Evolutionary conservation across 257 asterid genomes (phyloP).

Genomic region (Henckelia pumila): DNA sequence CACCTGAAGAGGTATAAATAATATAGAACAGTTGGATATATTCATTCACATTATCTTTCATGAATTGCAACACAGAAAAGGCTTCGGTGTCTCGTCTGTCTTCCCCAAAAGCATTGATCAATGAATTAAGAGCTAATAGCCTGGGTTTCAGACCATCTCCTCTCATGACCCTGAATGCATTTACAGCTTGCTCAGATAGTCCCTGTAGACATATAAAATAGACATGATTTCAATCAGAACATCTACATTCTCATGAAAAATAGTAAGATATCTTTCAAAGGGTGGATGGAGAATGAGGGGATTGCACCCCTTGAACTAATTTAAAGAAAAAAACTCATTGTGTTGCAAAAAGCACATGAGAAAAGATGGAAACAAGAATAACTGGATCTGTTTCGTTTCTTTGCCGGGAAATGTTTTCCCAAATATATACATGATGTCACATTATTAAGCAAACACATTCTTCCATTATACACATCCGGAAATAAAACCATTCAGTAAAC

Average conservation of each 20-base stretch:
- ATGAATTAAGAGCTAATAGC: constrained; percentile 75
- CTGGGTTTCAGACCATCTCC: constrained; percentile 91
- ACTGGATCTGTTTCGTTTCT: not conserved
- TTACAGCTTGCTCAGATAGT: constrained; percentile 87
- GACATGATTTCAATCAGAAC: not conserved
- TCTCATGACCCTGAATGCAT: constrained; percentile 84
- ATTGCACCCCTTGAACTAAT: not conserved
- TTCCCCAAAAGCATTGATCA: constrained; percentile 94
- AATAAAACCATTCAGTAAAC: too few species aligned
- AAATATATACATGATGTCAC: too few species aligned
- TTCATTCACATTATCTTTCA: constrained; percentile 83
- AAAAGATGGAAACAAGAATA: not conserved
- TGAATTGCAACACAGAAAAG: constrained; percentile 82
- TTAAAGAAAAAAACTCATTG: not conserved
- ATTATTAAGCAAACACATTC: too few species aligned
- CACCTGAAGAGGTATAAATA: constrained; percentile 11
- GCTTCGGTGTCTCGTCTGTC: constrained; percentile 90
- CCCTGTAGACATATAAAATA: constrained; percentile 49
- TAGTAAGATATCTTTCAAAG: not conserved
- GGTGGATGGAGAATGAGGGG: not conserved
- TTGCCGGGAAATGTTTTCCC: too few species aligned
- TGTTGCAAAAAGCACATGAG: not conserved
- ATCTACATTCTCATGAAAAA: not conserved
- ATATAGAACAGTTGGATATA: not conserved
- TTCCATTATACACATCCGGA: too few species aligned